A percentile compares a stretch with the other conserved stretches of the same genome.
These are phyloP conservation scores for Candida nitratophila DNA, from an alignment of 805 yeast species.

Conservation along the genomic window DNA sequence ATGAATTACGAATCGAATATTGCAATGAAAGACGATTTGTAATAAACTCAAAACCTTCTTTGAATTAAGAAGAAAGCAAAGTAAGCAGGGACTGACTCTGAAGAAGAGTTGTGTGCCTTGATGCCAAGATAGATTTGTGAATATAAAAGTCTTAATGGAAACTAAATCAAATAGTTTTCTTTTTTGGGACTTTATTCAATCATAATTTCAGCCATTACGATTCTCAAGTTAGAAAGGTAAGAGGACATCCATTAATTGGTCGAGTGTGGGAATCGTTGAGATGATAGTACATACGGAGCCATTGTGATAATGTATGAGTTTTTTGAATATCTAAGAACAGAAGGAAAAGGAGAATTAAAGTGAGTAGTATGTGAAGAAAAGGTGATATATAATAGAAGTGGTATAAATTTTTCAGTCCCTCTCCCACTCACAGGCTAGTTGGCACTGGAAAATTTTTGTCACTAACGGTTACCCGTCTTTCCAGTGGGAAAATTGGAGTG, in stretches of 20 bases:
- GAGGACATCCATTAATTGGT: neutral
- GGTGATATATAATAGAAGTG: too few relatives aligned
- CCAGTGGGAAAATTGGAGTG: too few relatives aligned
- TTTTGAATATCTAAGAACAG: neutral
- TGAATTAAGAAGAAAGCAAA: neutral
- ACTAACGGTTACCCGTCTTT: too few relatives aligned
- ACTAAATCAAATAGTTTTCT: too few relatives aligned
- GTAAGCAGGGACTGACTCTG: too few relatives aligned
- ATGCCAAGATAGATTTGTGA: too few relatives aligned
- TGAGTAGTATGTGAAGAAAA: neutral
- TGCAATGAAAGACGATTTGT: constrained; percentile 16
- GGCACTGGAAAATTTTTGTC: too few relatives aligned
- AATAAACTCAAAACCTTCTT: constrained; percentile 25
- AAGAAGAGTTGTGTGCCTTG: too few relatives aligned
- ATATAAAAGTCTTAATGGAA: too few relatives aligned
- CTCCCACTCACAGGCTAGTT: too few relatives aligned
- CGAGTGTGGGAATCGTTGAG: neutral
- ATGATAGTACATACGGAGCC: constrained; percentile 2
- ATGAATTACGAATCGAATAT: constrained; percentile 23
- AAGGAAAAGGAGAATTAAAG: neutral
- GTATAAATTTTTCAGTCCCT: too few relatives aligned
- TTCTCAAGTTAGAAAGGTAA: too few relatives aligned
- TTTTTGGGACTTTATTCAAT: neutral
- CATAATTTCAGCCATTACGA: neutral
- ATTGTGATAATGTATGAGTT: neutral